Conservation (phyloP, 2,329 filamentous ascomycete species). For the Botrytis hyacinthi region DNA sequence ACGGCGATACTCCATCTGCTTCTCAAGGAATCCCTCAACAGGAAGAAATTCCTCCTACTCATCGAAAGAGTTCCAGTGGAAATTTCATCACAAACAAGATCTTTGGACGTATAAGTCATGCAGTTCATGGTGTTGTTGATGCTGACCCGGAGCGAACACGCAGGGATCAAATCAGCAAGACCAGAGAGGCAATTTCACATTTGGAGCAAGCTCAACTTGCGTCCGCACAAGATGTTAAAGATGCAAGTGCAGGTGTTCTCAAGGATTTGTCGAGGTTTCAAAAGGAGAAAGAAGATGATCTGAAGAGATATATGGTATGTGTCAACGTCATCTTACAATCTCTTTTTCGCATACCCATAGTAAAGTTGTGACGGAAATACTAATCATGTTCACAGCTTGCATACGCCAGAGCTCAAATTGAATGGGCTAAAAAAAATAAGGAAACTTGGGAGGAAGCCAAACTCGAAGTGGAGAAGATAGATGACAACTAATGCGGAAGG, state of each 20-base stretch:
- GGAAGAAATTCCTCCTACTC: slow-evolving; percentile 48
- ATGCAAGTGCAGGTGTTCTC: slow-evolving; percentile 84
- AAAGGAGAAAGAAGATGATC: slow-evolving; percentile 89
- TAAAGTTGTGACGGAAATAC: background rate
- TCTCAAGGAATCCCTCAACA: slow-evolving; percentile 66
- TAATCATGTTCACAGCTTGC: slow-evolving; percentile 52
- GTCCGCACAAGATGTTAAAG: slow-evolving; percentile 86
- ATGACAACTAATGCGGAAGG: slow-evolving; percentile 39
- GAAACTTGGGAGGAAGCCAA: slow-evolving; percentile 73
- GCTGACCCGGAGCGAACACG: slow-evolving; percentile 92
- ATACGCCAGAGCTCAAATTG: slow-evolving; percentile 69
- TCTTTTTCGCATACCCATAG: background rate
- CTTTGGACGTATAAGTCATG: slow-evolving; percentile 92
- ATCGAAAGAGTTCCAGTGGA: slow-evolving; percentile 81
- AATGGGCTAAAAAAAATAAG: slow-evolving; percentile 72
- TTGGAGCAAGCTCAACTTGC: slow-evolving; percentile 88
- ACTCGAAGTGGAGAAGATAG: slow-evolving; percentile 68
- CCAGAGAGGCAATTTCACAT: slow-evolving; percentile 78
- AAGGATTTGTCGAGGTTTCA: slow-evolving; percentile 93
- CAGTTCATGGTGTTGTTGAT: slow-evolving; percentile 93
- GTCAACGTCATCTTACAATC: slow-evolving; percentile 15
- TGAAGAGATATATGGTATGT: slow-evolving; percentile 92
- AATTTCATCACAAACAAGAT: slow-evolving; percentile 91
- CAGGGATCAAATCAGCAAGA: slow-evolving; percentile 93
- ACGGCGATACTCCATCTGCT: slow-evolving; percentile 74